Conservation (phyloP, 257 asterid species). For the Ballota nigra region DNA sequence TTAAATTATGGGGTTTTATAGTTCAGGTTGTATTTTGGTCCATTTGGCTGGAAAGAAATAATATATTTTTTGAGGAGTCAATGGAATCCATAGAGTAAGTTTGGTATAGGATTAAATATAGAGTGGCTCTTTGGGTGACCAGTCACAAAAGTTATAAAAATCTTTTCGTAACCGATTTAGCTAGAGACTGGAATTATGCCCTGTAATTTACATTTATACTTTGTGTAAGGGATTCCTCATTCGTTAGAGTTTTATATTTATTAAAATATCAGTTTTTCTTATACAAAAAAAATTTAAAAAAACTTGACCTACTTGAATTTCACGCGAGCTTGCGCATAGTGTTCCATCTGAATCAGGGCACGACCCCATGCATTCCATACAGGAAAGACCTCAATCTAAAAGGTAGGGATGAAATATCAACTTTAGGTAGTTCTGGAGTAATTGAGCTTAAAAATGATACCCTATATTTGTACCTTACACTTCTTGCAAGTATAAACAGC, state of each 20-base stretch:
- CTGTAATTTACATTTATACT: neutral
- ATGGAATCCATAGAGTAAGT: neutral
- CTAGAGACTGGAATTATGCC: neutral
- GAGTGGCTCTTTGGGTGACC: neutral
- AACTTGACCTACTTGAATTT: conserved; percentile 75
- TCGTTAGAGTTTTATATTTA: neutral
- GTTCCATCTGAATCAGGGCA: conserved; percentile 93
- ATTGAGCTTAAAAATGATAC: neutral
- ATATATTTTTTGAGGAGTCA: neutral
- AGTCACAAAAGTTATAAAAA: neutral
- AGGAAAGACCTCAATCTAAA: conserved; percentile 88
- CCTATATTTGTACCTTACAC: conserved; percentile 68
- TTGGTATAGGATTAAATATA: neutral
- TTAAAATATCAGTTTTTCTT: neutral
- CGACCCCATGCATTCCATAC: conserved; percentile 99
- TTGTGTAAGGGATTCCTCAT: neutral
- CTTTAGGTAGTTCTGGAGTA: neutral
- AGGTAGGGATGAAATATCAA: conserved; percentile 23
- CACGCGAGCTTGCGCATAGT: conserved; percentile 94
- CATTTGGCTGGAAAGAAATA: neutral
- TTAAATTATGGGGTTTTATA: neutral
- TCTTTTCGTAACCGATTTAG: neutral
- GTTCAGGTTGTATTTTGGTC: neutral
- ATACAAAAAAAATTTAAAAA: neutral
- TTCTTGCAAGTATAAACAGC: conserved; percentile 96